A percentile compares a stretch with the other conserved stretches of the same genome.
Conservation (phyloP, 345 rosid genomes). For the Conringia planisiliqua region DNA sequence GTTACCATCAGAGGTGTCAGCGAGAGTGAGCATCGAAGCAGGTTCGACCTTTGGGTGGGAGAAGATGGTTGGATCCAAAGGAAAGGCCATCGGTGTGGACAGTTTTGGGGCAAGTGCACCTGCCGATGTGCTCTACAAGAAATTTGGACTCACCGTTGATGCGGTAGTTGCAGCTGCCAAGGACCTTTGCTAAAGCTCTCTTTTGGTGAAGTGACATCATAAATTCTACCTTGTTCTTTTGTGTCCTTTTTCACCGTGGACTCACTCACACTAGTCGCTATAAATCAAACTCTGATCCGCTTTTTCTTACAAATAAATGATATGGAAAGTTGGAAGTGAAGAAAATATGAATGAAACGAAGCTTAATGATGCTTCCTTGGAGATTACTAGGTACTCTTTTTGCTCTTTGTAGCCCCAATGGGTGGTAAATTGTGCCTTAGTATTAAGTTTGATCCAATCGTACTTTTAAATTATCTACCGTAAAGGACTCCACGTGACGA, state of each 20-base stretch:
- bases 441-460: neutral
- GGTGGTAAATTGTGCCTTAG: neutral
- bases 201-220: neutral
- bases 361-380: neutral
- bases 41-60: conserved; percentile 82
- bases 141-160: conserved; percentile 62
- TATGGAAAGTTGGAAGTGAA: neutral
- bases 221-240: neutral
- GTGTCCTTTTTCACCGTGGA: neutral
- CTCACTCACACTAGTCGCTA: neutral
- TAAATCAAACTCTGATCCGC: neutral
- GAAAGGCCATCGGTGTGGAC: conserved; percentile 76
- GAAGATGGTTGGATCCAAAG: conserved; percentile 61
- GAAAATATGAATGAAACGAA: neutral
- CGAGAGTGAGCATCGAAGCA: conserved; percentile 80
- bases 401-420: neutral
- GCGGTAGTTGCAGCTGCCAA: conserved; percentile 68
- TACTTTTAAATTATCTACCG: neutral
- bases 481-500: conserved; percentile 7
- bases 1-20: conserved; percentile 58
- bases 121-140: conserved; percentile 68
- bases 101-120: conserved; percentile 93
- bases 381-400: neutral
- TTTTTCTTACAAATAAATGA: neutral
- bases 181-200: conserved; percentile 33